phyloP scores from a whole-genome alignment of 495 filamentous ascomycete species.

The Talaromyces stipitatus region DNA sequence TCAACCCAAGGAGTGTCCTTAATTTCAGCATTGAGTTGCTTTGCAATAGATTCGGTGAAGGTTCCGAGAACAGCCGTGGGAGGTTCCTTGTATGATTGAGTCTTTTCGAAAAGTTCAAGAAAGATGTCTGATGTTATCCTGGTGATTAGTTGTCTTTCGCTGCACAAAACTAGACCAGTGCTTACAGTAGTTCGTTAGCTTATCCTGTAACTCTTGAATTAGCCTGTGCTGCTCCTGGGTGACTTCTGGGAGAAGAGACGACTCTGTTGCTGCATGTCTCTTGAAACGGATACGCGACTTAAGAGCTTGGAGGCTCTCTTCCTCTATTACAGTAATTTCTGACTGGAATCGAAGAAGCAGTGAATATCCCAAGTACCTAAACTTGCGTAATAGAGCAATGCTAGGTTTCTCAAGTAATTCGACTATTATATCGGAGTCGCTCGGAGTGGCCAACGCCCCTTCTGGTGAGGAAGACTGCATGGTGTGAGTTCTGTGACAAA shows the following conservation, averaged over 20 bases:
- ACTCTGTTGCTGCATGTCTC: neutral
- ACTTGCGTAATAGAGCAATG: slow-evolving; percentile 2
- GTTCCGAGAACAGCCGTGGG: neutral
- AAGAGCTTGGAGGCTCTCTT: neutral
- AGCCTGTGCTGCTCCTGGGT: neutral
- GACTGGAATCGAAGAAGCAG: neutral
- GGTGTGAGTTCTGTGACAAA: too few species aligned
- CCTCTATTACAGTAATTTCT: neutral
- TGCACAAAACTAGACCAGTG: neutral
- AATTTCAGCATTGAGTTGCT: neutral
- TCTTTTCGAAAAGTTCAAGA: neutral
- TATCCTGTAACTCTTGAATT: neutral
- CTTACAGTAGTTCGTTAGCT: neutral
- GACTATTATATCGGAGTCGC: neutral
- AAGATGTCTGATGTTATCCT: neutral
- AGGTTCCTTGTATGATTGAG: neutral
- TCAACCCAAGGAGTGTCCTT: neutral
- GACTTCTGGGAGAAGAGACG: neutral
- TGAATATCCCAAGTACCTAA: neutral
- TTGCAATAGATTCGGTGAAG: neutral
- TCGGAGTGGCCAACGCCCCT: neutral
- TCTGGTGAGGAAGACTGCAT: neutral
- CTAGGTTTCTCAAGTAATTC: neutral
- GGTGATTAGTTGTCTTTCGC: neutral
- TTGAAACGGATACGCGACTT: neutral